A percentile compares a stretch with the other conserved stretches of the same genome.
Conservation (phyloP, 2,329 filamentous ascomycete species). For the Mycosphaerella sp. region DNA sequence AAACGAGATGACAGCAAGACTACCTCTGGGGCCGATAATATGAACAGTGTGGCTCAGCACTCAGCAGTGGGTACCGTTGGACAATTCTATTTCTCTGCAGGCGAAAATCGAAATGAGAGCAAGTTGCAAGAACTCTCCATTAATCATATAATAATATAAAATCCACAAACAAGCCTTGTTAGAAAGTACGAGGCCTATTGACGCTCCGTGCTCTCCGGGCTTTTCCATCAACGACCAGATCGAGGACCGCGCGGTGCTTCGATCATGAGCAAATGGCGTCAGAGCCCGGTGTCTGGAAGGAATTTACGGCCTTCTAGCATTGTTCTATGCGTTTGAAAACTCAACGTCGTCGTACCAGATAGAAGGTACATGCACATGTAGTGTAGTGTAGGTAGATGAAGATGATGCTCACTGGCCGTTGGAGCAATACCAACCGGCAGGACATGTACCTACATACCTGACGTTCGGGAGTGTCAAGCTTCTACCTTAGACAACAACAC, state of each 20-base stretch:
- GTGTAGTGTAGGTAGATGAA: background rate
- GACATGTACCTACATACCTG: background rate
- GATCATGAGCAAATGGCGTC: conserved; percentile 13
- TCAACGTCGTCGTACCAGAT: conserved; percentile 7
- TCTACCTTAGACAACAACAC: background rate
- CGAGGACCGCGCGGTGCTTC: conserved; percentile 1
- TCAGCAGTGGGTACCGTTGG: background rate
- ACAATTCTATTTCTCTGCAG: background rate
- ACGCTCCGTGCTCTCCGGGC: conserved; percentile 8
- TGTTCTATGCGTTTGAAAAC: conserved; percentile 10
- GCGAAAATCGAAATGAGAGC: conserved; percentile 11
- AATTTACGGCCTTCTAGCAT: conserved; percentile 12
- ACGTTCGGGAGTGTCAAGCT: background rate
- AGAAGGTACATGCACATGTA: background rate
- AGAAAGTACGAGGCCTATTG: background rate
- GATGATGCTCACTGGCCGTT: background rate
- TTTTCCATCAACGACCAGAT: conserved; percentile 6
- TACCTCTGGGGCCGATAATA: background rate
- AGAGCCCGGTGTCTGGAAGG: conserved; percentile 14
- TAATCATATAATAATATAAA: background rate
- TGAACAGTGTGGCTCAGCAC: background rate
- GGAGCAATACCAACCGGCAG: too few relatives aligned
- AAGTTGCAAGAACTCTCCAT: background rate
- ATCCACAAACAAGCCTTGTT: background rate
- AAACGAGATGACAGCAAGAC: too few relatives aligned